Evolutionary conservation across 305 asterid genomes (phyloP).

Genomic region (Solanum chacoense): DNA sequence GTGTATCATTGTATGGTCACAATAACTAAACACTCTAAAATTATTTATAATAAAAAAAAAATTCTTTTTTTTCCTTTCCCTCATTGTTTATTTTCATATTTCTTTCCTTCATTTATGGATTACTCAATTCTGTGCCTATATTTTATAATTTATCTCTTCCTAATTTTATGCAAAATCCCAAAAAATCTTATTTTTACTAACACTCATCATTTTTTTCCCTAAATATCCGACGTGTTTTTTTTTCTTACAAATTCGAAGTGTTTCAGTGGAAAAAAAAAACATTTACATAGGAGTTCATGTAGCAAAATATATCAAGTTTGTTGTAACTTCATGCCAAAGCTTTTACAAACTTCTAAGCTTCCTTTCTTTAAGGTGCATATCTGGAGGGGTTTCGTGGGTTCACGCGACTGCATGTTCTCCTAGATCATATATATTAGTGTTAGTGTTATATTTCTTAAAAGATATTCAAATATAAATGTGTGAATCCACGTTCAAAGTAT

Average conservation of each 20-base stretch:
- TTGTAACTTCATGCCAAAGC: background rate
- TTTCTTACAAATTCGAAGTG: background rate
- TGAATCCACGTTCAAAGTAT: background rate
- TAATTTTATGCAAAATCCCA: background rate
- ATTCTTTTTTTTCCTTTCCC: background rate
- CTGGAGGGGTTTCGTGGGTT: background rate
- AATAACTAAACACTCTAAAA: background rate
- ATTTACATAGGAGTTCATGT: background rate
- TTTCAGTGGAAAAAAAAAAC: background rate
- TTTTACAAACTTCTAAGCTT: background rate
- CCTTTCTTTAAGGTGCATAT: background rate
- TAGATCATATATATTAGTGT: background rate
- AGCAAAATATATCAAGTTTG: background rate
- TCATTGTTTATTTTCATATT: background rate
- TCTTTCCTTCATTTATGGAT: background rate
- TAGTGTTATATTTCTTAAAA: too few relatives aligned
- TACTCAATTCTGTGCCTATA: background rate
- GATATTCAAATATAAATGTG: background rate
- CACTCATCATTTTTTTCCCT: background rate
- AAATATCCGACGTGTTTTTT: background rate
- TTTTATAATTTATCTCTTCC: background rate
- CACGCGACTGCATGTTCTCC: background rate
- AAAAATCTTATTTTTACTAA: background rate
- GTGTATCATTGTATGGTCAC: background rate
- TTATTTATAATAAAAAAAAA: background rate